Evolutionary conservation across 73 alveolate species (phyloP), one percentile per base, ranked within the genome.

Genomic region (Durusdinium trenchii): DNA sequence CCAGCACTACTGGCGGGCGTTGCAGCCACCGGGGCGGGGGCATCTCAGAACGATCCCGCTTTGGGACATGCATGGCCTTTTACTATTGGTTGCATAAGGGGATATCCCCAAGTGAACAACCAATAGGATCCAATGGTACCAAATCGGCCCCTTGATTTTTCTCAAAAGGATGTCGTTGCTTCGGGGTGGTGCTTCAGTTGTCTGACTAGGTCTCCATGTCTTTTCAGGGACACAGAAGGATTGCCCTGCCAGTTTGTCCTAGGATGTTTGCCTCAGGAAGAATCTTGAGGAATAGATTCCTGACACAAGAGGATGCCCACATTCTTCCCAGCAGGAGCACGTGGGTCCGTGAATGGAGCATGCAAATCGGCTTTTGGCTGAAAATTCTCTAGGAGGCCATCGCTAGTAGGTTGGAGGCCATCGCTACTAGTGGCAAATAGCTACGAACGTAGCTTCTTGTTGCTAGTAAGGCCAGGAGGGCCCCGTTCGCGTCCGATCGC

Each of bases 1-100:
- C 94, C 94, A 23, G 76, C 94, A 18, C 94, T 84, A 18, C 51
- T 84, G 76, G 94, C 94, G 52, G 94, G 94, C 48, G 76, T 84
- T n/a, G 94, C 94, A 16, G 94, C 94, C n/a, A 84, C 94, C 4
- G 94, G 73, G 94, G 94, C 26, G 64, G 20, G 28, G 64, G 28
- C 64, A 9, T 54, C 64, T n/a, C n/a, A n/a, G n/a, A n/a, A n/a
- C n/a, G n/a, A n/a, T n/a, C n/a, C n/a, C n/a, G n/a, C 91, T 46
- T 67, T 48, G 23, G 52, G 91, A 26, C 91, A 47, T 57, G 12
- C 23, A 23, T 16, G 23, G 32, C 69, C 23, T 57, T 57, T 12
- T 16, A 57, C 69, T 23, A 57, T 57, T 57, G 12, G 69, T 57
- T 57, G 69, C 32, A 57, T 23, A 57, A 57, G 69, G 12, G 69